Evolutionary conservation across 768 basidiomycete species (phyloP).

Genomic region (Leccinum sublutescens): DNA sequence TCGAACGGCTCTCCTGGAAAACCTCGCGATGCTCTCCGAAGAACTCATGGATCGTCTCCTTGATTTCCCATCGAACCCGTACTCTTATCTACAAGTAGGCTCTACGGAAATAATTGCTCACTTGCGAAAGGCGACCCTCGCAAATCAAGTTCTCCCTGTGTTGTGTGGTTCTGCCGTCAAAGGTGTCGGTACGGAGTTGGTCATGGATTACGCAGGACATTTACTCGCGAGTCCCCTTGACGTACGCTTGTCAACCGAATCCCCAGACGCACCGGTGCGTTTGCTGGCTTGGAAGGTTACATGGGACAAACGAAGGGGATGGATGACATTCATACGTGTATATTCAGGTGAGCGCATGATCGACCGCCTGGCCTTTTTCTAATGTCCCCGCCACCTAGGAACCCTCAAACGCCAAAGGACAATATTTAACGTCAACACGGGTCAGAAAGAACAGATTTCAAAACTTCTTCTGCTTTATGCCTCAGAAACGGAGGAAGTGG

Average conservation of each 20-base stretch:
- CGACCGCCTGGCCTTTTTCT: not conserved
- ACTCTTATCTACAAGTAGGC: conserved; percentile 64
- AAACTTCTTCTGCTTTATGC: conserved; percentile 81
- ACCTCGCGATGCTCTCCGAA: conserved; percentile 77
- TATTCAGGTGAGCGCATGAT: conserved; percentile 65
- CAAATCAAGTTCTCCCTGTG: conserved; percentile 69
- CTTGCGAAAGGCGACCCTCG: conserved; percentile 66
- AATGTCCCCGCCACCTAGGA: conserved; percentile 36
- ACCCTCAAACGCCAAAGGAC: conserved; percentile 61
- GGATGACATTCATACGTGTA: conserved; percentile 91
- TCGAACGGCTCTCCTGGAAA: conserved; percentile 70
- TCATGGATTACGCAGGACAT: conserved; percentile 81
- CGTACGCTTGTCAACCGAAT: conserved; percentile 46
- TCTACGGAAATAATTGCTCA: conserved; percentile 53
- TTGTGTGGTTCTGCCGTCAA: conserved; percentile 81
- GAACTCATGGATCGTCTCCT: conserved; percentile 76
- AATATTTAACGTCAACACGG: conserved; percentile 63
- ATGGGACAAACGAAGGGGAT: conserved; percentile 80
- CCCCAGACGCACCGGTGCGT: conserved; percentile 49
- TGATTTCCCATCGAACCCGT: conserved; percentile 50
- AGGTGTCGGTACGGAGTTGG: conserved; percentile 75
- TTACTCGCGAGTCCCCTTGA: conserved; percentile 78
- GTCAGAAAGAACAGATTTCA: conserved; percentile 68
- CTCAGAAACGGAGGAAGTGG: conserved; percentile 71
- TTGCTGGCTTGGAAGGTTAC: conserved; percentile 85